phyloP scores from a whole-genome alignment of 805 yeast genomes.

The Ogataea ramenticola region DNA sequence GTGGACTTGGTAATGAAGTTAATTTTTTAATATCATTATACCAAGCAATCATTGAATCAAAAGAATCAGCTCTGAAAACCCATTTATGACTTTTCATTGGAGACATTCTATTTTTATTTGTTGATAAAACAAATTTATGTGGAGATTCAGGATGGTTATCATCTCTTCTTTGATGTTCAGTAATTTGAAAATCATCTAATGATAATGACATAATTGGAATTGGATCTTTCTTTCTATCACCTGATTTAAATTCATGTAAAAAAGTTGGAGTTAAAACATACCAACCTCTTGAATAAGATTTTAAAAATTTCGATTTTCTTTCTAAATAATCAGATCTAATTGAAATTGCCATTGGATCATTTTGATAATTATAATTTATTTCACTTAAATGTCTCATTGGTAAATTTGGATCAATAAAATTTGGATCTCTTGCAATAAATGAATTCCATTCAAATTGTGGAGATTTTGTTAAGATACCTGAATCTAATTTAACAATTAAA shows the following conservation, averaged over 20 bases:
- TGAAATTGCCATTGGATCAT: conserved; percentile 59
- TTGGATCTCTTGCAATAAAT: conserved; percentile 64
- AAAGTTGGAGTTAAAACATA: conserved; percentile 85
- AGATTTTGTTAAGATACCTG: conserved; percentile 68
- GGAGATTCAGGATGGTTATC: conserved; percentile 43
- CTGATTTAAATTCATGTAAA: conserved; percentile 82
- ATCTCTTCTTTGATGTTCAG: conserved; percentile 75
- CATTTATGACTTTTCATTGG: conserved; percentile 81
- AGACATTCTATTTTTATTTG: conserved; percentile 67
- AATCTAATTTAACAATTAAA: conserved; percentile 56
- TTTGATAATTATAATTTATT: conserved; percentile 58
- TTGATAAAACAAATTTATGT: conserved; percentile 73
- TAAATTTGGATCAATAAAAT: conserved; percentile 56
- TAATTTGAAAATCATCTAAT: conserved; percentile 70
- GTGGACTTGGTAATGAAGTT: conserved; percentile 55
- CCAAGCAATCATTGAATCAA: conserved; percentile 79
- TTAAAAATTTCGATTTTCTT: conserved; percentile 83
- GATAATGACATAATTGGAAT: conserved; percentile 78
- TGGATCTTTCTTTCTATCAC: conserved; percentile 76
- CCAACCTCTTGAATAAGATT: conserved; percentile 86
- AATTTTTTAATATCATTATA: conserved; percentile 66
- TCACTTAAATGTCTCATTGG: conserved; percentile 58
- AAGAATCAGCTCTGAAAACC: conserved; percentile 89
- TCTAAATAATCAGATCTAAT: conserved; percentile 78
- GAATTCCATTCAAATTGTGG: conserved; percentile 86